Conservation (phyloP, 2,329 filamentous ascomycete species). For the Aspergillus ustus region DNA sequence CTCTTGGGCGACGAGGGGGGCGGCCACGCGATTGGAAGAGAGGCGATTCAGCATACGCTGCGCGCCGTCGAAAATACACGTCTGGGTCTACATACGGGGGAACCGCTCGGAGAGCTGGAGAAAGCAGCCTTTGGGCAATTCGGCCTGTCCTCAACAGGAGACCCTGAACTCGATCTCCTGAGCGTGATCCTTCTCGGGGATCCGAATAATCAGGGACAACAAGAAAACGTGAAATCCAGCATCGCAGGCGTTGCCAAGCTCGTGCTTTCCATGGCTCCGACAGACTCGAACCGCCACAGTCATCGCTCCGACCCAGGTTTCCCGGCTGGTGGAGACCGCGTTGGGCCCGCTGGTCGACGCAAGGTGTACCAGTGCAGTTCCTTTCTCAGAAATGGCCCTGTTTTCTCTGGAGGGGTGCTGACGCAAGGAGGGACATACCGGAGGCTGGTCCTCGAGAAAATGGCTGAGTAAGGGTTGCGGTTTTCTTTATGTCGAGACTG, state of each 20-base stretch:
- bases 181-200: constrained; percentile 20
- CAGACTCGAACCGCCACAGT: constrained; percentile 12
- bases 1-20: constrained; percentile 52
- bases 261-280: constrained; percentile 15
- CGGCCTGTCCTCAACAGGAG: background rate
- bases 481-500: constrained; percentile 10
- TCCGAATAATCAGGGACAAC: constrained; percentile 4
- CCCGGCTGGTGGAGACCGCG: constrained; percentile 19
- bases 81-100: constrained; percentile 19
- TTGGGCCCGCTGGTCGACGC: constrained; percentile 23
- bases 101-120: constrained; percentile 16
- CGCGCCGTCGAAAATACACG: constrained; percentile 30
- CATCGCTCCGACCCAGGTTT: constrained; percentile 22
- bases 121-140: constrained; percentile 22
- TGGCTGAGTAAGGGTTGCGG: background rate
- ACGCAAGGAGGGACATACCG: constrained; percentile 24
- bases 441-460: background rate
- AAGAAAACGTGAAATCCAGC: constrained; percentile 19
- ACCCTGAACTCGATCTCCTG: constrained; percentile 25
- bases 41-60: constrained; percentile 42
- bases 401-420: constrained; percentile 29
- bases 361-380: constrained; percentile 14
- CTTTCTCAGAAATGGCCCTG: constrained; percentile 17
- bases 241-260: constrained; percentile 25
- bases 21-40: constrained; percentile 47